Evolutionary conservation across 2,329 filamentous ascomycete genomes (phyloP).

Genomic region (Beauveria australis): DNA sequence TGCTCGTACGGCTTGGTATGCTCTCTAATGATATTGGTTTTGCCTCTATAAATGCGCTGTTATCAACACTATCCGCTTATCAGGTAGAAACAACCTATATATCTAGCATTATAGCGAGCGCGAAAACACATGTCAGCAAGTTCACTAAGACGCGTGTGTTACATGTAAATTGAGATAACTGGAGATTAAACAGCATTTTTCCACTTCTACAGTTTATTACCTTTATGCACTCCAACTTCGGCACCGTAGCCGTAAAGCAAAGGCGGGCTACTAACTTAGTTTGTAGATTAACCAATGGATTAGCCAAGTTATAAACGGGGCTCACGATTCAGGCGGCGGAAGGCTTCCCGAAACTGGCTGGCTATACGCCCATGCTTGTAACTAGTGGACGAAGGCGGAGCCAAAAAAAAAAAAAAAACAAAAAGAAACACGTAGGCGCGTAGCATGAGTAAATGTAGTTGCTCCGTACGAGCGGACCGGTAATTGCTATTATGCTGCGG

Average conservation of each 20-base stretch:
- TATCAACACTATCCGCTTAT: background rate
- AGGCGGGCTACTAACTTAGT: no score
- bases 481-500: background rate
- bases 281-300: background rate
- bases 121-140: no score
- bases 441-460: background rate
- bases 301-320: background rate
- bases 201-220: background rate
- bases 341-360: background rate
- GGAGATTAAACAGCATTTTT: background rate
- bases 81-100: background rate
- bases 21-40: background rate
- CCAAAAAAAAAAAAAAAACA: background rate
- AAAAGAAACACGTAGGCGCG: background rate
- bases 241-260: background rate
- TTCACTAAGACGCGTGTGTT: no score
- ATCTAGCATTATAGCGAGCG: background rate
- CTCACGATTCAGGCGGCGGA: background rate
- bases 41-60: background rate
- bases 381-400: background rate
- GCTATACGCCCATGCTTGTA: no score
- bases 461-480: background rate
- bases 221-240: background rate
- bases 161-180: no score
- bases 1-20: background rate